Evolutionary conservation across 2,329 filamentous ascomycete genomes (phyloP).

Genomic region (Septoria petroselini): DNA sequence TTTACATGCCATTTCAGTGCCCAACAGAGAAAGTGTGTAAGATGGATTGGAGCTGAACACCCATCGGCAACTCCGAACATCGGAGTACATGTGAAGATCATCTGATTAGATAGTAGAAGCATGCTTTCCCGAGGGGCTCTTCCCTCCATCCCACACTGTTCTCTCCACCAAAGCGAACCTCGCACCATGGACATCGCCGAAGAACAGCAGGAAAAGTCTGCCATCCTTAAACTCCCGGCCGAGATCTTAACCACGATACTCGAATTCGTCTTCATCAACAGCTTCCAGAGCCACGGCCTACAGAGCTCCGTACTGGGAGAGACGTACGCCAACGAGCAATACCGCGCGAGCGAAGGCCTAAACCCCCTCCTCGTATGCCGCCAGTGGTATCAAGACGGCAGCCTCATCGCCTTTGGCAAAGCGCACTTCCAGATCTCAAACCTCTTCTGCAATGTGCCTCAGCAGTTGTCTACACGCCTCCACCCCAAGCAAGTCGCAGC

Average conservation of each 20-base stretch:
- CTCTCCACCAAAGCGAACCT: not conserved
- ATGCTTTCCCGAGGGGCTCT: not conserved
- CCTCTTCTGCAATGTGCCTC: slow-evolving; percentile 35
- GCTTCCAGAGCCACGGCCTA: slow-evolving; percentile 18
- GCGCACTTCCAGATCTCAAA: slow-evolving; percentile 40
- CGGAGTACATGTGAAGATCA: slow-evolving; percentile 3
- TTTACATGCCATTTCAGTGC: too few relatives aligned
- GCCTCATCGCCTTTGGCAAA: slow-evolving; percentile 36
- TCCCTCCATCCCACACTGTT: not conserved
- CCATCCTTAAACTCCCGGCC: slow-evolving; percentile 34
- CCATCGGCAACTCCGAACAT: not conserved
- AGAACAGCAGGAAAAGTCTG: not conserved
- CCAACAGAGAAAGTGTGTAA: too few relatives aligned
- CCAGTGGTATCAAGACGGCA: slow-evolving; percentile 40
- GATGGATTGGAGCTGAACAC: too few relatives aligned
- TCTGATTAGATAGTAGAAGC: slow-evolving; percentile 6
- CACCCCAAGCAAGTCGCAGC: slow-evolving; percentile 32
- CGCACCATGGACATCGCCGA: not conserved
- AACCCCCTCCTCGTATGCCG: slow-evolving; percentile 40
- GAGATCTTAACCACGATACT: slow-evolving; percentile 41
- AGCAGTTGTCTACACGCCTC: slow-evolving; percentile 30
- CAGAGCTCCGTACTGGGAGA: slow-evolving; percentile 19
- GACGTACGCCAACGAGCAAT: slow-evolving; percentile 32
- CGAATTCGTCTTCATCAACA: slow-evolving; percentile 31
- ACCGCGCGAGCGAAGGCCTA: slow-evolving; percentile 33